phyloP scores from a whole-genome alignment of 2,329 filamentous ascomycete genomes.

The Verticillium isaacii region DNA sequence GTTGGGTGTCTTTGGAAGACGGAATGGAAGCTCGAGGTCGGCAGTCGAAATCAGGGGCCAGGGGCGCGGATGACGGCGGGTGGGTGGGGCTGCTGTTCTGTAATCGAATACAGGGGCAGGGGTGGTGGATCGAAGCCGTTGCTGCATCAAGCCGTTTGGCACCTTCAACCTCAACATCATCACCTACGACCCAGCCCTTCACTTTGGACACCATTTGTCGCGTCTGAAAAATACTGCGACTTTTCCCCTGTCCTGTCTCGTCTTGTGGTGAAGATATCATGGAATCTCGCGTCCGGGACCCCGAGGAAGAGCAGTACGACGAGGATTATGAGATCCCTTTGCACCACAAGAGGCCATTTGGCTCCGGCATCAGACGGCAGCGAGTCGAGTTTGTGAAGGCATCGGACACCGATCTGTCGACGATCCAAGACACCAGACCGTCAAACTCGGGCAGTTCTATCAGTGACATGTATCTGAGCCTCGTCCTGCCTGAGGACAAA shows the following conservation, averaged over 20 bases:
- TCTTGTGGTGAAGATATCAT: not conserved
- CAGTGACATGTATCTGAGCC: constrained; percentile 60
- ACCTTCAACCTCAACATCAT: not conserved
- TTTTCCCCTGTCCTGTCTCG: too few relatives aligned
- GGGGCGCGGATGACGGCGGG: not conserved
- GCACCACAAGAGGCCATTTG: constrained; percentile 49
- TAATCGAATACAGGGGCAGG: not conserved
- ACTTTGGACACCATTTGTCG: not conserved
- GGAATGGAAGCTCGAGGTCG: not conserved
- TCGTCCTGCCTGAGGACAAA: constrained; percentile 50
- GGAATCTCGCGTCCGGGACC: not conserved
- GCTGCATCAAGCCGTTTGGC: not conserved
- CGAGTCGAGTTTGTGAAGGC: constrained; percentile 55
- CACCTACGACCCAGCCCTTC: not conserved
- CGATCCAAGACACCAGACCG: constrained; percentile 19
- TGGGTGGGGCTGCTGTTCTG: not conserved
- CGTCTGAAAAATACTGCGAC: too few relatives aligned
- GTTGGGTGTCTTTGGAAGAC: not conserved
- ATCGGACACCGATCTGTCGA: constrained; percentile 28
- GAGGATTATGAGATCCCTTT: constrained; percentile 45
- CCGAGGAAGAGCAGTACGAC: constrained; percentile 16
- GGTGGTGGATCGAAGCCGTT: not conserved
- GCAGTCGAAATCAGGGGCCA: not conserved
- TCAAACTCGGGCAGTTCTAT: constrained; percentile 25
- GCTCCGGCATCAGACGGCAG: constrained; percentile 49